Percentiles rank a stretch among this genome's conserved stretches.
Evolutionary conservation across 805 yeast species (phyloP).

Genomic region (Saccharomycopsis fibuligera): DNA sequence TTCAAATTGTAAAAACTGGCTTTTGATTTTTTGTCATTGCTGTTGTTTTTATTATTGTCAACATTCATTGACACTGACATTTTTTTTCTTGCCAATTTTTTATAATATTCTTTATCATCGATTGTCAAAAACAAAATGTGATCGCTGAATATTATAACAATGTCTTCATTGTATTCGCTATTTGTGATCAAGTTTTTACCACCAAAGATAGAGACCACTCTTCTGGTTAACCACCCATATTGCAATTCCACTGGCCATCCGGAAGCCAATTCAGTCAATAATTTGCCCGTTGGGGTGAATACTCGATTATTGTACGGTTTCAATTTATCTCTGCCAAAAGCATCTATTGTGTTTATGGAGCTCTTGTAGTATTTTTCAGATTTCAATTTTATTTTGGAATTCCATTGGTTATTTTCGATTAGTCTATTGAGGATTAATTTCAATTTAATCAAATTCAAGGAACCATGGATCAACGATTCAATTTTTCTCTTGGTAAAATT

Average conservation of each 20-base stretch:
- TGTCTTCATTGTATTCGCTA: conserved; percentile 36
- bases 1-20: not conserved
- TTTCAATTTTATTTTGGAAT: conserved; percentile 24
- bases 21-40: not conserved
- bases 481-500: conserved; percentile 45
- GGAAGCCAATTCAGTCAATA: conserved; percentile 74
- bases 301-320: conserved; percentile 56
- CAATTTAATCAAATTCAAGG: conserved; percentile 64
- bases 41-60: not conserved
- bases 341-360: conserved; percentile 62
- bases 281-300: conserved; percentile 87
- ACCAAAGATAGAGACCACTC: conserved; percentile 74
- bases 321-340: conserved; percentile 61
- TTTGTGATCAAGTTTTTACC: conserved; percentile 31
- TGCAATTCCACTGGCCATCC: conserved; percentile 86
- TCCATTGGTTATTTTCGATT: conserved; percentile 43
- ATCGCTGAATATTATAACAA: conserved; percentile 78
- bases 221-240: conserved; percentile 80
- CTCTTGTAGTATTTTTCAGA: conserved; percentile 41
- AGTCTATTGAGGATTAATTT: conserved; percentile 65
- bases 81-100: conserved; percentile 4
- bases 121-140: conserved; percentile 59
- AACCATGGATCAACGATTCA: conserved; percentile 58
- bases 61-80: conserved; percentile 24
- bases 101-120: conserved; percentile 37